Evolutionary conservation across 2,329 filamentous ascomycete species (phyloP).

Genomic region (Phialophora tarda): DNA sequence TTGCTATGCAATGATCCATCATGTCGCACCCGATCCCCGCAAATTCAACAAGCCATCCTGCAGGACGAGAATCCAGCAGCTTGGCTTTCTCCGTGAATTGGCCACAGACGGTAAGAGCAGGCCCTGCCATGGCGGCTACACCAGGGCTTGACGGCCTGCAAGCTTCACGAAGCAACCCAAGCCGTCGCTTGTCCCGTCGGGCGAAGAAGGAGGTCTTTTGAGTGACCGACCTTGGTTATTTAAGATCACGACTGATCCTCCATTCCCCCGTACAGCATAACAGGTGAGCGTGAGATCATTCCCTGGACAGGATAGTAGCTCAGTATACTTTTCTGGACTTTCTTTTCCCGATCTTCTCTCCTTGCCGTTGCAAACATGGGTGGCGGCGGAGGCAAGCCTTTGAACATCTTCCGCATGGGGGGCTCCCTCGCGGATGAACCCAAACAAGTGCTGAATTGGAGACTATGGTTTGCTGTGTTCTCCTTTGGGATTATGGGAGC

Average conservation of each 20-base stretch:
- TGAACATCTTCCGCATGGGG: constrained; percentile 47
- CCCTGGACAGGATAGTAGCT: neutral
- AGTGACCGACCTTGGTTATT: constrained; percentile 2
- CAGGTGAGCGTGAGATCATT: constrained; percentile 5
- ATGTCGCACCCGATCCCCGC: constrained; percentile 17
- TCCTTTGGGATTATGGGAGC: constrained; percentile 41
- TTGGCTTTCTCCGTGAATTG: constrained; percentile 19
- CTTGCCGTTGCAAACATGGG: constrained; percentile 7
- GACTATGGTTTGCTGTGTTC: constrained; percentile 40
- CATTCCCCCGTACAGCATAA: neutral
- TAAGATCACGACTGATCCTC: constrained; percentile 6
- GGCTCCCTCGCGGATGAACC: constrained; percentile 41
- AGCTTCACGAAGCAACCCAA: constrained; percentile 21
- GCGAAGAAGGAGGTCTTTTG: neutral
- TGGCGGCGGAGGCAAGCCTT: constrained; percentile 42
- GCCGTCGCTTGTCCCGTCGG: constrained; percentile 9
- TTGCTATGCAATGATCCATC: constrained; percentile 2
- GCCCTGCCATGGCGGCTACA: neutral
- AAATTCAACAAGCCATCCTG: constrained; percentile 4
- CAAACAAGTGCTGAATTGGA: constrained; percentile 44
- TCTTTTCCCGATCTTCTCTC: neutral
- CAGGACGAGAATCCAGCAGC: constrained; percentile 14
- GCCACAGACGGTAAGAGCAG: neutral
- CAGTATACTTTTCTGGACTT: neutral
- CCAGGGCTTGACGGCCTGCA: constrained; percentile 7